A percentile compares a stretch with the other conserved stretches of the same genome.
Conservation (phyloP, 2,329 filamentous ascomycete genomes). For the Aspergillus clavatus region DNA sequence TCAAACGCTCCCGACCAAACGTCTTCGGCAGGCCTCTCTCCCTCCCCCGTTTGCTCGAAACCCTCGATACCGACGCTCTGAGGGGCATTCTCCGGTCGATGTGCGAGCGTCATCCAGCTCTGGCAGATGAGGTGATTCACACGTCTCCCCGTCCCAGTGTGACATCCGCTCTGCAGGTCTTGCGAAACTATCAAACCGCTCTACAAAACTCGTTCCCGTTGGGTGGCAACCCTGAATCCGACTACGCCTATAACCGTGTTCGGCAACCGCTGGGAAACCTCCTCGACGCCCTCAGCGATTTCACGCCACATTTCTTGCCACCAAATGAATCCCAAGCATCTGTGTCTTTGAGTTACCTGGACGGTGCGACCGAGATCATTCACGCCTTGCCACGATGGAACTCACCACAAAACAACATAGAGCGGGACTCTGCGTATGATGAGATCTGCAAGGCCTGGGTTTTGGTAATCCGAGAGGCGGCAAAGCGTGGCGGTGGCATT, state of each 20-base stretch:
- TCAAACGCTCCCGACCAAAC: conserved; percentile 64
- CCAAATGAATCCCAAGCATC: conserved; percentile 82
- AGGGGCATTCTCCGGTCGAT: conserved; percentile 83
- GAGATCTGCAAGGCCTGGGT: conserved; percentile 94
- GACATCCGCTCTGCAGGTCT: conserved; percentile 69
- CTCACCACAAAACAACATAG: conserved; percentile 77
- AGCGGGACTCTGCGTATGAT: conserved; percentile 94
- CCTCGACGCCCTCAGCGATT: conserved; percentile 85
- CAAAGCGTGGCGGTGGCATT: conserved; percentile 86
- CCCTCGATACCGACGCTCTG: conserved; percentile 78
- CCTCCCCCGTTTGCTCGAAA: conserved; percentile 81
- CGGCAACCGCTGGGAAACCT: conserved; percentile 74
- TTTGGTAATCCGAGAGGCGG: conserved; percentile 81
- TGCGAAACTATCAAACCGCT: conserved; percentile 73
- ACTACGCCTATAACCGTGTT: conserved; percentile 93
- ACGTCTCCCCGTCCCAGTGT: conserved; percentile 85
- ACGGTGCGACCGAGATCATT: conserved; percentile 84
- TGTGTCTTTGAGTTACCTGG: conserved; percentile 78
- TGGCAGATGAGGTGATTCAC: conserved; percentile 76
- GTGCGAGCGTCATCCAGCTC: conserved; percentile 81
- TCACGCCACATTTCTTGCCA: conserved; percentile 91
- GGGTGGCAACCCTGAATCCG: conserved; percentile 75
- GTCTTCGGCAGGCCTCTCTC: conserved; percentile 61
- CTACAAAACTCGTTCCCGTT: conserved; percentile 78
- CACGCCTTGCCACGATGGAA: conserved; percentile 90